A percentile compares a stretch with the other conserved stretches of the same genome.
Conservation (phyloP, 176 grass and related monocot genomes). For the Carex kokanica region DNA sequence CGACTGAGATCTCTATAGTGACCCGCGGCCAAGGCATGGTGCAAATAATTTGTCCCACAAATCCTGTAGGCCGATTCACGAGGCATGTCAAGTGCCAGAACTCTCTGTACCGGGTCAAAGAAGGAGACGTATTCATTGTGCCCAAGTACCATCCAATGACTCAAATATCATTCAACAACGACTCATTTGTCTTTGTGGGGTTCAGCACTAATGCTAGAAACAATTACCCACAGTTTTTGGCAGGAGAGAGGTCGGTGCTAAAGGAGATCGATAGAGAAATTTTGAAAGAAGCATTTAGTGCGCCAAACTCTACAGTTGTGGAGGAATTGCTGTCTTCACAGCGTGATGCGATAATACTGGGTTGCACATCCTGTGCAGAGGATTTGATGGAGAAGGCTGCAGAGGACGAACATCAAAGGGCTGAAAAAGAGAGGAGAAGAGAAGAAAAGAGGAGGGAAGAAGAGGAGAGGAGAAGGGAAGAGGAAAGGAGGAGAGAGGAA, state of each 20-base stretch:
- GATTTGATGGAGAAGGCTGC: constrained; percentile 47
- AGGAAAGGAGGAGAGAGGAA: background rate
- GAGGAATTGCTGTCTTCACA: constrained; percentile 44
- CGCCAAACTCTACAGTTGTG: constrained; percentile 38
- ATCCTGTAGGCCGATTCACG: constrained; percentile 1
- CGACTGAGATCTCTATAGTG: constrained; percentile 70
- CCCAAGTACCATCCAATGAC: constrained; percentile 80
- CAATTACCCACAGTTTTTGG: constrained; percentile 89
- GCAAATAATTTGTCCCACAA: constrained; percentile 61
- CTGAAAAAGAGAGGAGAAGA: background rate
- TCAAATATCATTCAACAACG: constrained; percentile 85
- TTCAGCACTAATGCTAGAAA: constrained; percentile 62
- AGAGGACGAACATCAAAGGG: constrained; percentile 20
- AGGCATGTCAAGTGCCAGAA: constrained; percentile 33
- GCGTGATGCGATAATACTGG: constrained; percentile 48
- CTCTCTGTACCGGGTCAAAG: constrained; percentile 45
- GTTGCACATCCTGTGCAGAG: constrained; percentile 78
- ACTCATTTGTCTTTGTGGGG: constrained; percentile 71
- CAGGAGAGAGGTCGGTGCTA: constrained; percentile 50
- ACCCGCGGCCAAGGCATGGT: constrained; percentile 56
- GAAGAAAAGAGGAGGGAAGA: background rate
- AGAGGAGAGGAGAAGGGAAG: background rate
- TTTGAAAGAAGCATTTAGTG: constrained; percentile 41
- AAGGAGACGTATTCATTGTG: constrained; percentile 77
- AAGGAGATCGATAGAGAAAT: constrained; percentile 46